phyloP scores from a whole-genome alignment of 352 stramenopile species.

The Globisporangium carolinianum region DNA sequence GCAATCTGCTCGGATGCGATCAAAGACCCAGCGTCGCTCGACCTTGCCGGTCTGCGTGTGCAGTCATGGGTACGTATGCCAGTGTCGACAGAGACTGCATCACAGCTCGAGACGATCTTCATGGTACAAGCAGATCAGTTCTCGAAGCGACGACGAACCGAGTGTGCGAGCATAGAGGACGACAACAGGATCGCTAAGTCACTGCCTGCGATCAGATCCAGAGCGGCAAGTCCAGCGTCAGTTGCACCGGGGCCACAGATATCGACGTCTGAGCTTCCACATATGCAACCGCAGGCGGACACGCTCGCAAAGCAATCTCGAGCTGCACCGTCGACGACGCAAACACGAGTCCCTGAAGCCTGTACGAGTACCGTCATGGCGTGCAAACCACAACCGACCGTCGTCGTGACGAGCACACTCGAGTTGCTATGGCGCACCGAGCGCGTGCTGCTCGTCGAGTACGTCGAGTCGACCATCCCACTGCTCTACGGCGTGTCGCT shows the following conservation, averaged over 20 bases:
- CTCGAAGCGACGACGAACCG: neutral
- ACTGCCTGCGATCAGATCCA: neutral
- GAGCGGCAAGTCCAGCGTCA: neutral
- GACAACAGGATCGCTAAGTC: too few relatives aligned
- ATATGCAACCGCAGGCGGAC: too few relatives aligned
- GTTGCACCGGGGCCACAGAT: neutral
- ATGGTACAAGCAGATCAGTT: neutral
- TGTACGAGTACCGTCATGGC: too few relatives aligned
- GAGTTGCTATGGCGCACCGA: slow-evolving; percentile 26
- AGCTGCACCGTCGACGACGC: neutral
- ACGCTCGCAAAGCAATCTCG: neutral
- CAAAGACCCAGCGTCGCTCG: neutral
- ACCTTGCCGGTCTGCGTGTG: neutral
- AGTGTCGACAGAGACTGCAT: neutral
- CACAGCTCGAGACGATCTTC: neutral
- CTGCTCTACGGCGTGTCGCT: slow-evolving; percentile 25
- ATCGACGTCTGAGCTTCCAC: too few relatives aligned
- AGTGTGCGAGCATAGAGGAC: neutral
- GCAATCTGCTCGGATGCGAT: neutral
- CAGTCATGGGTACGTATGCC: slow-evolving; percentile 1
- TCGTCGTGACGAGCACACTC: slow-evolving; percentile 7
- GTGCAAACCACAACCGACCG: neutral
- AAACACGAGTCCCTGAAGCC: neutral
- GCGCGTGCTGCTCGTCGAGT: slow-evolving; percentile 27
- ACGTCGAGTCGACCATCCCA: slow-evolving; percentile 26